phyloP scores from a whole-genome alignment of 1,139 yeast genomes.

The Candida neerlandica region DNA sequence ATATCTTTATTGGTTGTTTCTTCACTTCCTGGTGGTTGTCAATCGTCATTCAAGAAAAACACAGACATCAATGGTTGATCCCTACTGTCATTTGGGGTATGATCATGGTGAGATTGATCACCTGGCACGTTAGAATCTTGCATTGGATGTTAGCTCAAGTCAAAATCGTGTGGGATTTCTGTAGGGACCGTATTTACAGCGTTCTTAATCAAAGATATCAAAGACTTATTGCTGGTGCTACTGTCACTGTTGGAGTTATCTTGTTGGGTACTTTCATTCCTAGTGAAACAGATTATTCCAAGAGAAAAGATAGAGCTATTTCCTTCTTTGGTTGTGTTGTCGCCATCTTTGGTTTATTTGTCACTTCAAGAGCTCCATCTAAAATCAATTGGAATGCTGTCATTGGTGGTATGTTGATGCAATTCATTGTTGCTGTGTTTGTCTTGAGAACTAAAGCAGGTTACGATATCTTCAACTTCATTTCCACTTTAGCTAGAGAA shows the following conservation, averaged over 20 bases:
- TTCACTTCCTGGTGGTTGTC: conserved; percentile 73
- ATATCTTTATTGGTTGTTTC: conserved; percentile 42
- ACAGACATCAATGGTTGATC: conserved; percentile 61
- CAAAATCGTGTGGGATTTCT: conserved; percentile 44
- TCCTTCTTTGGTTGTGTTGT: conserved; percentile 62
- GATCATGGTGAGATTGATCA: conserved; percentile 56
- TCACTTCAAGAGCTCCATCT: conserved; percentile 50
- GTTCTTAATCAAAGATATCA: conserved; percentile 36
- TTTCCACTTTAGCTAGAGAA: conserved; percentile 60
- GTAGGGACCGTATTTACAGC: conserved; percentile 42
- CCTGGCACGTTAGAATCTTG: conserved; percentile 53
- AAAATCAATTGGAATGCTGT: conserved; percentile 64
- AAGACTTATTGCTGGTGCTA: conserved; percentile 49
- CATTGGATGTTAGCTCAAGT: conserved; percentile 29
- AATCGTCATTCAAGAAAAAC: conserved; percentile 54
- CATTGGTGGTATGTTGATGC: conserved; percentile 64
- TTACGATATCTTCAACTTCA: conserved; percentile 64
- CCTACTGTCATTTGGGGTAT: conserved; percentile 61
- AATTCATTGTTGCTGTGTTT: conserved; percentile 61
- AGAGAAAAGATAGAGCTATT: conserved; percentile 56
- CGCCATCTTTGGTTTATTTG: conserved; percentile 47
- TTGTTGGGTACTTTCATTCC: conserved; percentile 61
- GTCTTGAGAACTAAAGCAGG: conserved; percentile 65
- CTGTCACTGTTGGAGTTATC: conserved; percentile 49
- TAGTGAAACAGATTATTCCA: conserved; percentile 50